Evolutionary conservation across 106 monocot genomes (phyloP).

Genomic region (Posidonia australis): DNA sequence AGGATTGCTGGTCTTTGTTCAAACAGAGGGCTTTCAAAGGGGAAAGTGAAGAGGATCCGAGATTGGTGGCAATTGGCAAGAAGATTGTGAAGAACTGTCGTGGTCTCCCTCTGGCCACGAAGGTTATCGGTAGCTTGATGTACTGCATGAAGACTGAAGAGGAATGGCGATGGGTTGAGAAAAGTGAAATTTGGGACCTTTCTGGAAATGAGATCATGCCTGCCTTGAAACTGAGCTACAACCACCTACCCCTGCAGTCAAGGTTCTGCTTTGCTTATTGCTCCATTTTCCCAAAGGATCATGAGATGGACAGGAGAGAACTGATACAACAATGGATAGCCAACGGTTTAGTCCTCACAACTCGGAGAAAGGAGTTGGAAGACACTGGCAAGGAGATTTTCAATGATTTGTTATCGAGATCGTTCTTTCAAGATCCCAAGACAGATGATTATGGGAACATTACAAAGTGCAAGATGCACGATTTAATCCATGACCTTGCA

Average conservation of each 20-base stretch:
- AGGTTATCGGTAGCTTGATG: slow-evolving; percentile 19
- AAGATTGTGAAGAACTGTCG: slow-evolving; percentile 20
- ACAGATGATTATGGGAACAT: neutral
- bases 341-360: slow-evolving; percentile 9
- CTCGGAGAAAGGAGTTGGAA: neutral
- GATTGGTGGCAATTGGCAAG: slow-evolving; percentile 10
- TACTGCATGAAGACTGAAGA: neutral
- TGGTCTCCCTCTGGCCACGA: slow-evolving; percentile 29
- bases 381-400: slow-evolving; percentile 4
- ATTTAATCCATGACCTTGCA: slow-evolving; percentile 9
- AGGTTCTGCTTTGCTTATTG: slow-evolving; percentile 25
- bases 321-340: slow-evolving; percentile 32
- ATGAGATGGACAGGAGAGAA: slow-evolving; percentile 15
- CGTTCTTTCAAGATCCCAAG: slow-evolving; percentile 12
- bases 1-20: neutral
- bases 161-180: slow-evolving; percentile 9
- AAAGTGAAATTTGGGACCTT: slow-evolving; percentile 22
- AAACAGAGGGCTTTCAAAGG: neutral
- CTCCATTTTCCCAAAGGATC: slow-evolving; percentile 25
- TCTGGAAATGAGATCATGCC: slow-evolving; percentile 4
- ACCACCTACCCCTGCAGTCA: slow-evolving; percentile 1
- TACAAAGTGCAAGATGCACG: slow-evolving; percentile 3
- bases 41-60: slow-evolving; percentile 3
- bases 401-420: slow-evolving; percentile 16
- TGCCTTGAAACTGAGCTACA: slow-evolving; percentile 22